Evolutionary conservation across 257 asterid genomes (phyloP), one percentile per base, ranked within the genome.

Genomic region (Solanum neorickii): DNA sequence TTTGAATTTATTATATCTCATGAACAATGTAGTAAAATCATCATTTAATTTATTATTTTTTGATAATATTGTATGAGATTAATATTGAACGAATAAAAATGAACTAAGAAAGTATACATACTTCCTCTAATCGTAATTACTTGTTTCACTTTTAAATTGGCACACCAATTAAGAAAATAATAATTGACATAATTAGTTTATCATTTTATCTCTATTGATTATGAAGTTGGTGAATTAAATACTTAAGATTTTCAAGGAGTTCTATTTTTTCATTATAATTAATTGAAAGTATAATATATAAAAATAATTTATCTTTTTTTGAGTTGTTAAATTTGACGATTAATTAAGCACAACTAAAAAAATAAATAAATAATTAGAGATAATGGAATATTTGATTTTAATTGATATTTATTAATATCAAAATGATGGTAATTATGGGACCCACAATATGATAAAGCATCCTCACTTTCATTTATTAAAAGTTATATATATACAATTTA

Each of bases 181-280:
- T 1, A 35, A 5, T 35, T 5, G 7, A 37, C 39, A 37, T 33
- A 37, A 37, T 37, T 1, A 37, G 7, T 37, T 37, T 37, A 0
- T 5, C 7, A 37, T 6, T 5, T 5, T 37, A 37, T 0, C 39
- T 6, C 1, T 37, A 5, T 37, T 37, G 0, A 37, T 37, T 37
- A 37, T 37, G 7, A 37, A 37, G 1, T 37, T 1, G 0, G 2
- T 37, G 0, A 35, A 35, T 5, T 35, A 35, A 0, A 35, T 0
- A 5, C 7, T 35, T 35, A 35, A 5, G 0, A 6, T 37, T 37
- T 37, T 37, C 0, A 37, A 37, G 7, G 1, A 37, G 7, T 37
- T 37, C 0, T 37, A 35, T 37, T 37, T 37, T 35, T 37, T 37
- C 1, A 37, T 37, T 6, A 37, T 37, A 5, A 35, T 5, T 37